Base-by-base conservation (phyloP, 2,329 filamentous ascomycete genomes). In the Colletotrichum chrysophilum region DNA sequence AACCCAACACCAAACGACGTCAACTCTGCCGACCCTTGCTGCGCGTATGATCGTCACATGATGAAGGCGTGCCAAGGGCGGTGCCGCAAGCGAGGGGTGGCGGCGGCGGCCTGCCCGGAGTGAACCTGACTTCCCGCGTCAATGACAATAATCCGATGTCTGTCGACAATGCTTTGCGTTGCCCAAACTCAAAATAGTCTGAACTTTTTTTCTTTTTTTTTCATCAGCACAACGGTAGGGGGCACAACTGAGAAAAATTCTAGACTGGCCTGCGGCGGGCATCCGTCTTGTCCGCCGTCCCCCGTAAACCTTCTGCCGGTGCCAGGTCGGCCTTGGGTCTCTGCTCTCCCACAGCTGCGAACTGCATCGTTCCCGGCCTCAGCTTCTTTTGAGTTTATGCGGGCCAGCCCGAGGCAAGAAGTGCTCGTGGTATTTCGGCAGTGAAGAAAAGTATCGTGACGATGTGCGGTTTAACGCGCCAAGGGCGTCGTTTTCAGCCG, bases 151-250 rank as follows among this genome's bases (percentile, higher is more conserved):
- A 73, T 76, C 74, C 74, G 56, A 74, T 74, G 48, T 76, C 58
- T 43, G n/a, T 52, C 26, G 26, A 55, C 36, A 5, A 36, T 67
- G 43, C 26, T 24, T 32, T 36, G 30, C 32, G 12, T 38, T 71
- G 68, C 14, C 52, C 38, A 71, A 71, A 76, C 70, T 67, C 70
- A 76, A 66, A 64, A 52, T 16, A 76, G 73, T 76, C 74, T 70
- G 74, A 76, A 76, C 74, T 76, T 62, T 48, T 4, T 64, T 4
- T 24, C n/a, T n/a, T 24, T 24, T 24, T 24, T 24, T 24, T 24
- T 24, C 21, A 16, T 30, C 65, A 18, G 48, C 66, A 68, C 52
- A 58, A 52, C n/a, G 43, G 43, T 52, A 24, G 43, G 43, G 43
- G n/a, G 43, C 30, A 72, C 55, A 32, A 55, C 24, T 12, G 16